phyloP scores from a whole-genome alignment of 2,329 filamentous ascomycete species.

The Ophiostoma fasciatum region DNA sequence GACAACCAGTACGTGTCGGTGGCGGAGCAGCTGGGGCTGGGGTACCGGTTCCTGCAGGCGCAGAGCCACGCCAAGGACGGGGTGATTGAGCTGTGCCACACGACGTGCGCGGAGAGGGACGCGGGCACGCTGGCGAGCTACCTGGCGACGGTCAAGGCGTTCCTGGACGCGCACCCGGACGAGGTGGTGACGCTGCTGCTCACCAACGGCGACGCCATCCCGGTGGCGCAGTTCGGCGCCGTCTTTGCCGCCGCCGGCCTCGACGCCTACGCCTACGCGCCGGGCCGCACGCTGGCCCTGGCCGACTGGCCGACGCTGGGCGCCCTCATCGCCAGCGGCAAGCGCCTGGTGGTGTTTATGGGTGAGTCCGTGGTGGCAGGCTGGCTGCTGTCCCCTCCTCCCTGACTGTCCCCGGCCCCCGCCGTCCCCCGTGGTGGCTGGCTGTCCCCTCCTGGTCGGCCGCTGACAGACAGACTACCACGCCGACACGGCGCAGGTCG shows the following conservation, averaged over 20 bases:
- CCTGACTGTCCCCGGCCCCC: too few relatives aligned
- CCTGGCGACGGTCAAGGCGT: conserved; percentile 41
- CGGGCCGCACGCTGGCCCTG: conserved; percentile 25
- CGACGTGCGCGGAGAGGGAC: conserved; percentile 43
- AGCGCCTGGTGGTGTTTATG: conserved; percentile 56
- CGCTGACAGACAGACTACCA: conserved; percentile 39
- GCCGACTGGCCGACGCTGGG: conserved; percentile 56
- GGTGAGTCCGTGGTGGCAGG: too few relatives aligned
- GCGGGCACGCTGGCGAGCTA: conserved; percentile 41
- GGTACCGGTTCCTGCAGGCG: conserved; percentile 48
- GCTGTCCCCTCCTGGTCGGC: not conserved
- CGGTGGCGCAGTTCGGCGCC: conserved; percentile 37
- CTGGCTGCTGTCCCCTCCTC: conserved; percentile 2
- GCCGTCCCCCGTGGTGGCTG: not conserved
- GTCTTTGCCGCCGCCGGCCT: conserved; percentile 42
- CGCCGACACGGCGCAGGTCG: conserved; percentile 31
- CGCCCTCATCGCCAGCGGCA: conserved; percentile 45
- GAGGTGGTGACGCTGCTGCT: conserved; percentile 50
- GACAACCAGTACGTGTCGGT: conserved; percentile 48
- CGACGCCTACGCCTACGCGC: conserved; percentile 39
- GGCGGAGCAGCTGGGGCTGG: conserved; percentile 41
- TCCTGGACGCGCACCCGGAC: conserved; percentile 41
- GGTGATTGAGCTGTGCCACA: conserved; percentile 48
- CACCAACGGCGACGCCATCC: conserved; percentile 45
- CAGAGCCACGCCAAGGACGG: conserved; percentile 43